These are phyloP conservation scores for Podaxis sp. DNA, from an alignment of 768 basidiomycete genomes.

Conservation along the genomic window DNA sequence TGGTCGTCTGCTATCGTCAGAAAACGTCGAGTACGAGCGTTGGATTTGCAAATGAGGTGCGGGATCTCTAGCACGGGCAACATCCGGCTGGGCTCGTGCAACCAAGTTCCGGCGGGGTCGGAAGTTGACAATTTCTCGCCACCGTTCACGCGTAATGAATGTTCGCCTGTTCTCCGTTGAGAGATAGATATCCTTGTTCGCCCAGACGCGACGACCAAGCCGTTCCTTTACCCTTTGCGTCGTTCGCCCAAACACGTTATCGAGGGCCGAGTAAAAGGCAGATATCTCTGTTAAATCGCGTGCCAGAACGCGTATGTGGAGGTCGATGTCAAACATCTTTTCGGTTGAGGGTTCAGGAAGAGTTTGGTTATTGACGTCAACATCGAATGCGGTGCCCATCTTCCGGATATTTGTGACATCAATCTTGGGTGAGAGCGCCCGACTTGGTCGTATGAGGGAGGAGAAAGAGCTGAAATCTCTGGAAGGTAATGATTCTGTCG, in stretches of 20 bases:
- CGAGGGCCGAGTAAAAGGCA: conserved; percentile 39
- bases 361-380: conserved; percentile 31
- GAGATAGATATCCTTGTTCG: conserved; percentile 54
- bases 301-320: conserved; percentile 56
- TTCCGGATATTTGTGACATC: background rate
- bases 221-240: conserved; percentile 69
- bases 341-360: conserved; percentile 19
- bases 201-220: conserved; percentile 78
- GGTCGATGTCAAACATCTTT: conserved; percentile 48
- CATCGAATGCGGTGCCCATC: conserved; percentile 25
- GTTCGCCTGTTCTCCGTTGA: conserved; percentile 24
- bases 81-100: background rate
- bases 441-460: conserved; percentile 2
- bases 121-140: conserved; percentile 53
- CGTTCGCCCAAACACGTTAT: conserved; percentile 45
- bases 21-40: background rate
- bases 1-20: background rate
- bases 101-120: conserved; percentile 20
- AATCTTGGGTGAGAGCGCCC: background rate
- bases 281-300: conserved; percentile 53
- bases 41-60: background rate
- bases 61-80: background rate
- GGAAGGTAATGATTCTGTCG: conserved; percentile 3
- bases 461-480: background rate
- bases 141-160: conserved; percentile 39